phyloP scores from a whole-genome alignment of 2,329 filamentous ascomycete species.

The Ambrosiella cleistominuta region DNA sequence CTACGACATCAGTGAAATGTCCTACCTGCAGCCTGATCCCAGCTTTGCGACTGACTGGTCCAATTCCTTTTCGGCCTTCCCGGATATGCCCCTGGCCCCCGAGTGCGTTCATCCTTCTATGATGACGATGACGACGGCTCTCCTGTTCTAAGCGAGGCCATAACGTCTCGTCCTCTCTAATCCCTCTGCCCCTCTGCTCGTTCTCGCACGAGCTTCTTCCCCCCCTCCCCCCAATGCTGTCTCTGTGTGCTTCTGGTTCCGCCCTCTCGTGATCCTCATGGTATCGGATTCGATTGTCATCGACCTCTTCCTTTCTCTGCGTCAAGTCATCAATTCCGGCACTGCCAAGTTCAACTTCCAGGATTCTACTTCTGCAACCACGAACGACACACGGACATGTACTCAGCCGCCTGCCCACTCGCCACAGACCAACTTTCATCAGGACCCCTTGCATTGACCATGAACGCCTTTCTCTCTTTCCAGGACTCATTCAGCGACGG shows the following conservation, averaged over 20 bases:
- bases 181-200: no score
- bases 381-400: not conserved
- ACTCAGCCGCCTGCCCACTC: not conserved
- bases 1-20: conserved; percentile 2
- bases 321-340: not conserved
- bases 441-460: conserved; percentile 11
- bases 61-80: not conserved
- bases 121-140: conserved; percentile 5
- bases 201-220: not conserved
- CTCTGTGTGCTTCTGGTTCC: not conserved
- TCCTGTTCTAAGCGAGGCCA: conserved; percentile 8
- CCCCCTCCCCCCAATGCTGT: not conserved
- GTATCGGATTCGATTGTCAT: not conserved
- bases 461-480: conserved; percentile 9
- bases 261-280: not conserved
- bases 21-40: conserved; percentile 7
- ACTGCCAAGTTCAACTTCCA: not conserved
- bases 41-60: conserved; percentile 1
- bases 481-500: conserved; percentile 9
- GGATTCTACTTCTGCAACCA: not conserved
- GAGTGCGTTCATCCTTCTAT: conserved; percentile 12
- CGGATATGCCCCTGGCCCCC: conserved; percentile 7
- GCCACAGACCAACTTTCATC: not conserved
- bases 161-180: not conserved
- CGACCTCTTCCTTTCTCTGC: not conserved